A percentile compares a stretch with the other conserved stretches of the same genome.
Evolutionary conservation across 345 rosid species (phyloP).

Genomic region (Populus nigra): DNA sequence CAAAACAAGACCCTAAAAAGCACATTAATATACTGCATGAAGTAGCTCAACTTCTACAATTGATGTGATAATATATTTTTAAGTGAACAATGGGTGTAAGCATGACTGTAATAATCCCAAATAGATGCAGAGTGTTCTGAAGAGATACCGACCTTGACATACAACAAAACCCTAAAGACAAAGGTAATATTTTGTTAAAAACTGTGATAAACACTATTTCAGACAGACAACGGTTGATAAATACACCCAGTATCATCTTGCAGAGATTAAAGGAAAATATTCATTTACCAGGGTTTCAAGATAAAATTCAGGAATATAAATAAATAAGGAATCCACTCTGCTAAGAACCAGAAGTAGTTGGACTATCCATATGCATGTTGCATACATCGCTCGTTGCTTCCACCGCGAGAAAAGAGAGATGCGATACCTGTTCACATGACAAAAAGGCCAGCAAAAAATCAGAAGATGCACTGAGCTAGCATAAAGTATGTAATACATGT

Average conservation of each 20-base stretch:
- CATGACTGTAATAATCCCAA: background rate
- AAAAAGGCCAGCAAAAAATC: slow-evolving; percentile 7
- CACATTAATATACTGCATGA: background rate
- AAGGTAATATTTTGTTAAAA: background rate
- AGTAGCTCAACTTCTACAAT: background rate
- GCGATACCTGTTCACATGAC: slow-evolving; percentile 63
- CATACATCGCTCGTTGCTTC: slow-evolving; percentile 99
- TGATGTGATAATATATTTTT: background rate
- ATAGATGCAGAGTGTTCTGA: too few species aligned
- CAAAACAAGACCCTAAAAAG: background rate
- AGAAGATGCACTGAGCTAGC: slow-evolving; percentile 20
- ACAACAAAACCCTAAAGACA: background rate
- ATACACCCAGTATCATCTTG: background rate
- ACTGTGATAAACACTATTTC: background rate
- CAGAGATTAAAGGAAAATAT: background rate
- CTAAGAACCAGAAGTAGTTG: slow-evolving; percentile 83
- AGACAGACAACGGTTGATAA: background rate
- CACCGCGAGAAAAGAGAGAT: slow-evolving; percentile 74
- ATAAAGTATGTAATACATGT: background rate
- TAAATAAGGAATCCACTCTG: slow-evolving; percentile 77
- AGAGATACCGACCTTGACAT: background rate
- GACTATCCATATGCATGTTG: slow-evolving; percentile 90
- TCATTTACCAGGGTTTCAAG: slow-evolving; percentile 77
- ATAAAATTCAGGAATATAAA: slow-evolving; percentile 86
- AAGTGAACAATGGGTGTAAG: background rate